phyloP scores from a whole-genome alignment of 2,329 filamentous ascomycete genomes.

The Colletotrichum neosansevieriae region DNA sequence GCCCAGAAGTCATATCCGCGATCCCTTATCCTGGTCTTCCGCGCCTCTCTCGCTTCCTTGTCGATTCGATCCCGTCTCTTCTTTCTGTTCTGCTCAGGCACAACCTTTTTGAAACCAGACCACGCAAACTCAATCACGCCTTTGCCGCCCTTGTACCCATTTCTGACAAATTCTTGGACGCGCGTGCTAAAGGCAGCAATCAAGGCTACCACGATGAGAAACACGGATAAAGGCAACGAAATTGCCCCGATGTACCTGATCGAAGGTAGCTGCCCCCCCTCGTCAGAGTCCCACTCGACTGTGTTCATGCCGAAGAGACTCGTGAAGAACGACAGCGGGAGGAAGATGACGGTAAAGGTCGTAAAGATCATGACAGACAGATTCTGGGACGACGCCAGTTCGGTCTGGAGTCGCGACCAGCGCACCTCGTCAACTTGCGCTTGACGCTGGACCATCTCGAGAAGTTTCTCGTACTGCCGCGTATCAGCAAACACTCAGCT shows the following conservation, averaged over 20 bases:
- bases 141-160: conserved; percentile 36
- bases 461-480: conserved; percentile 67
- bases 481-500: fast-evolving
- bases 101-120: conserved; percentile 6
- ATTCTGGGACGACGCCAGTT: conserved; percentile 72
- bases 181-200: conserved; percentile 67
- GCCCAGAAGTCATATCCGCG: conserved; percentile 58
- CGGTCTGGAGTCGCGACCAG: conserved; percentile 71
- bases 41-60: conserved; percentile 26
- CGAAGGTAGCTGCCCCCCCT: conserved; percentile 54
- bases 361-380: conserved; percentile 76
- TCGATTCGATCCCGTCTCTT: conserved; percentile 41
- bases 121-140: background rate
- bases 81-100: conserved; percentile 26
- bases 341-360: conserved; percentile 72
- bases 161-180: conserved; percentile 50
- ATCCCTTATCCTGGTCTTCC: conserved; percentile 42
- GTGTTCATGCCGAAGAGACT: conserved; percentile 76
- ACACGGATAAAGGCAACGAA: conserved; percentile 60
- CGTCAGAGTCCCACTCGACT: conserved; percentile 63
- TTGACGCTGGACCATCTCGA: conserved; percentile 76
- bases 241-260: conserved; percentile 61
- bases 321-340: conserved; percentile 74
- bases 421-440: conserved; percentile 75
- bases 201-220: conserved; percentile 63